phyloP scores from a whole-genome alignment of 352 stramenopile species.

The Pythium dissotocum region DNA sequence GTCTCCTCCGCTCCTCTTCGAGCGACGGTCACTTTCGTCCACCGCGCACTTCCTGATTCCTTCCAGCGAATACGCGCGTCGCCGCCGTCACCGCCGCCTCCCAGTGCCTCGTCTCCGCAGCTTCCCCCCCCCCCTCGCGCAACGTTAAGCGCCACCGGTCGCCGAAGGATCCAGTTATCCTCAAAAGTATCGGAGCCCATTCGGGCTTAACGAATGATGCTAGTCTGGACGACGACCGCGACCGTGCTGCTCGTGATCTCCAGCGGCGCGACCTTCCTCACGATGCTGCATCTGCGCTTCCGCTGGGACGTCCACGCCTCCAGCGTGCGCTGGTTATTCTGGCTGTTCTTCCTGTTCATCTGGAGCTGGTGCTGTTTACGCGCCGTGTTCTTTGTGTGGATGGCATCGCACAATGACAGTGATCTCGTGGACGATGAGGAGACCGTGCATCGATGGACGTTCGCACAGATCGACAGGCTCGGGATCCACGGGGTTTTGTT shows the following conservation, averaged over 20 bases:
- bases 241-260: slow-evolving; percentile 11
- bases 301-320: slow-evolving; percentile 27
- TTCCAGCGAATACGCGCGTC: too few species aligned
- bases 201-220: background rate
- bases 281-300: slow-evolving; percentile 25
- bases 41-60: too few species aligned
- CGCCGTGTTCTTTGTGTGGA: slow-evolving; percentile 47
- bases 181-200: too few species aligned
- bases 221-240: slow-evolving; percentile 13
- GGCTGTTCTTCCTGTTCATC: slow-evolving; percentile 56
- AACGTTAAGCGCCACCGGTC: too few species aligned
- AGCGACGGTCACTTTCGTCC: too few species aligned
- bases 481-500: slow-evolving; percentile 43
- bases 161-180: too few species aligned
- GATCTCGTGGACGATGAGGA: slow-evolving; percentile 12
- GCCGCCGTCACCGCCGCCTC: too few species aligned
- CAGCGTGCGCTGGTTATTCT: slow-evolving; percentile 68
- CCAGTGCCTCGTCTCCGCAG: too few species aligned
- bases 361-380: slow-evolving; percentile 41
- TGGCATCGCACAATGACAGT: background rate
- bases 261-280: slow-evolving; percentile 18
- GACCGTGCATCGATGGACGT: slow-evolving; percentile 1
- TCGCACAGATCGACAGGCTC: slow-evolving; percentile 43
- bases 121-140: too few species aligned
- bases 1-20: too few species aligned